Percentiles rank a stretch among this genome's conserved stretches.
phyloP scores from a whole-genome alignment of 2,329 filamentous ascomycete species.

The Elsinoe perseae region DNA sequence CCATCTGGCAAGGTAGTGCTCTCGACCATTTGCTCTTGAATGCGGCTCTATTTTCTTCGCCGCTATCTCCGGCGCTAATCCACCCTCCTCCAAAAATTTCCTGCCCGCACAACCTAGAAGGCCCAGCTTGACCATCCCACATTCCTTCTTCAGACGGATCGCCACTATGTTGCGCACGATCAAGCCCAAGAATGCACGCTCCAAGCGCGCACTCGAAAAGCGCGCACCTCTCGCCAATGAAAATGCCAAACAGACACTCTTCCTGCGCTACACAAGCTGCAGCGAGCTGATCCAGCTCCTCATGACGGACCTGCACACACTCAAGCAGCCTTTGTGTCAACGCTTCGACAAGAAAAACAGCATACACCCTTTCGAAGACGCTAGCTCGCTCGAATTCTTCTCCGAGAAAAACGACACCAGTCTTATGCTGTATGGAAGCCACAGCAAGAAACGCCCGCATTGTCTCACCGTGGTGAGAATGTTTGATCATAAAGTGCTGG shows the following conservation, averaged over 20 bases:
- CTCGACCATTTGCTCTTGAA: neutral
- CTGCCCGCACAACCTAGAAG: neutral
- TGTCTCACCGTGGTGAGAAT: constrained; percentile 73
- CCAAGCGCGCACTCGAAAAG: constrained; percentile 89
- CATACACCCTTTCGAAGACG: constrained; percentile 89
- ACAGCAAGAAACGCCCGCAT: constrained; percentile 93
- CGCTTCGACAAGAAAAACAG: constrained; percentile 97
- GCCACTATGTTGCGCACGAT: constrained; percentile 50
- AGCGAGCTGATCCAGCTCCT: constrained; percentile 77
- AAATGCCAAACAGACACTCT: constrained; percentile 81
- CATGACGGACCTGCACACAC: constrained; percentile 71
- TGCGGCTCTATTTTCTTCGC: neutral
- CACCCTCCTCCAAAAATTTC: constrained; percentile 11
- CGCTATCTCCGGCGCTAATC: neutral
- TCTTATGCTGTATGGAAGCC: constrained; percentile 73
- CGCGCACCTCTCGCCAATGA: constrained; percentile 82
- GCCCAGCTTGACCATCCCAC: neutral
- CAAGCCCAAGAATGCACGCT: constrained; percentile 67
- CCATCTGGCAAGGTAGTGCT: too few species aligned
- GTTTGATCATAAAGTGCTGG: constrained; percentile 79
- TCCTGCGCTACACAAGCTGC: constrained; percentile 80
- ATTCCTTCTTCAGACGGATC: neutral
- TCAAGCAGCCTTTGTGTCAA: constrained; percentile 77
- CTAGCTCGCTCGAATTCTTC: constrained; percentile 86
- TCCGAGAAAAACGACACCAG: constrained; percentile 91